Base-by-base conservation (phyloP, 441 rosid genomes). In the Sinapis alba region DNA sequence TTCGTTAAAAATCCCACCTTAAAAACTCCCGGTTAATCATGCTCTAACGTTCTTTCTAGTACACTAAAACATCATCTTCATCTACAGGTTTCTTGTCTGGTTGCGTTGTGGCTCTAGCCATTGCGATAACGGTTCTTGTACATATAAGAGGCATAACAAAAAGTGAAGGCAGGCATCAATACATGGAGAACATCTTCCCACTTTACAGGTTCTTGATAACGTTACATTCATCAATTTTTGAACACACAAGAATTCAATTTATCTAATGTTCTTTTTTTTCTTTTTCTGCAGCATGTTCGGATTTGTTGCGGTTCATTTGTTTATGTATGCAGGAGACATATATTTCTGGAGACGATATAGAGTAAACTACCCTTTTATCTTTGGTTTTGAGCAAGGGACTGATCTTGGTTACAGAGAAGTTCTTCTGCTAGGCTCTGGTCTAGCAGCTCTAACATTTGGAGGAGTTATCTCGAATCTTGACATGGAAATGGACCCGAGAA, bases 171-270 rank as follows among this genome's bases (percentile, higher is more conserved):
- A 62, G 86, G 2, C 71, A 80, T 53, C 69, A 73, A 32, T 91
- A 94, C 69, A 94, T 90, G 98, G 87, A 81, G 58, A 94, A 83
- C 73, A 89, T 91, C 47, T 94, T 94, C 66, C 96, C 94, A 47
- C 90, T 94, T 30, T 90, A 91, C 78, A 84, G 92, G 97, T 86
- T 16, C 3, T 21, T 78, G 38, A 8, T 16, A 70, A 38, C 57
- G 30, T 27, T 54, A 41, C 12, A 20, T 67, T n/a, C 61, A 58
- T 62, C 56, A 12, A 7, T n/a, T 59, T n/a, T 16, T 5, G 7
- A 61, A 74, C 65, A 50, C 47, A 5, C 9, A 24, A 32, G 41
- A 67, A 5, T 3, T 12, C 3, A 7, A 3, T 47, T 32, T 26
- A 16, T 5, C 10, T 69, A 18, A 69, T 7, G 8, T n/a, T n/a